Evolutionary conservation across 371 early-diverging fungal genomes (phyloP), one percentile per base, ranked within the genome.

Genomic region (Synchytrium microbalum): DNA sequence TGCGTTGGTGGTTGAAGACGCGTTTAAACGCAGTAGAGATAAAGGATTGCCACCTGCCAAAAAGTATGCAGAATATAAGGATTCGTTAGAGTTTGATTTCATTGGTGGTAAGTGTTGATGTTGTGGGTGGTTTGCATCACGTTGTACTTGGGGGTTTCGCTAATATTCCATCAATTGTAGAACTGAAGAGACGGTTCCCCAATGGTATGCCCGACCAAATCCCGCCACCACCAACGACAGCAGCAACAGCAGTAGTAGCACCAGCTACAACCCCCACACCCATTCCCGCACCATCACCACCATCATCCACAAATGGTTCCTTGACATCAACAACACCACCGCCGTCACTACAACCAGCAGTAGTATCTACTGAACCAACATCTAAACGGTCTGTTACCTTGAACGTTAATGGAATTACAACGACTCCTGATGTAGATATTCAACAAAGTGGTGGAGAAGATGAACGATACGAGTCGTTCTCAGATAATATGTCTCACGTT

Each of bases 1-100:
- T 59, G 79, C 73, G 1, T 66, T 84, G 1, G 64, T 75, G 61
- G 78, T 80, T 13, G 86, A 86, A 56, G 81, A 75, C 51, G 71
- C 69, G n/a, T 64, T 79, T 60, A 77, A 77, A 29, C 66, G 66
- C 5, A 52, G 70, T 2, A 66, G 70, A 24, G 64, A 65, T 14
- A 61, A 60, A 27, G 61, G 28, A 29, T 24, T 61, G 13, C 60
- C 60, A 29, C 60, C 10, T 51, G 32, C 60, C 14, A 63, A 65
- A 2, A 74, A 81, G 23, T 84, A 84, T 64, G 24, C 60, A 19
- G 79, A 86, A n/a, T 78, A 70, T 73, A 86, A 81, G 69, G 86
- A 83, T 58, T 57, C 67, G 16, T 70, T 76, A 38, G 72, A 77
- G 10, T 78, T 78, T 60, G 84, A 86, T 62, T 68, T 86, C 32